Conservation (phyloP, 441 rosid species). For the Erodium texanum region DNA sequence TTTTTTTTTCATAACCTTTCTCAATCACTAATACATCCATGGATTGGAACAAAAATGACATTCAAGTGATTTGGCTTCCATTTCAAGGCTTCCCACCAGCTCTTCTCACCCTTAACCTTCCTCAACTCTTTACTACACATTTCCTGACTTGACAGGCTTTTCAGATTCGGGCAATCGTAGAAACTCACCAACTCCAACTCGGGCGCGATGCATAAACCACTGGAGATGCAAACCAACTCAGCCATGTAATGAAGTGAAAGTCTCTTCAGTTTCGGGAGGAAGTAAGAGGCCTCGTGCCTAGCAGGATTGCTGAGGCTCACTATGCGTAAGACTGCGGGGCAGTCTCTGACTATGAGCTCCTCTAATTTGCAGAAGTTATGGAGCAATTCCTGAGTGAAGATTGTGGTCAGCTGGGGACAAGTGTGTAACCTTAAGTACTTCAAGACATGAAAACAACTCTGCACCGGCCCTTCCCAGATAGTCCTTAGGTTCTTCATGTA, state of each 20-base stretch:
- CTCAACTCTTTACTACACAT: neutral
- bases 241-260: neutral
- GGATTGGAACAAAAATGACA: neutral
- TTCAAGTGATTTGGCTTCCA: neutral
- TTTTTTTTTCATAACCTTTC: no score
- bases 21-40: neutral
- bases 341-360: conserved; percentile 17
- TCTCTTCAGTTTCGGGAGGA: neutral
- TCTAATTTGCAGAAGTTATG: conserved; percentile 9
- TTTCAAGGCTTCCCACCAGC: conserved; percentile 1
- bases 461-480: conserved; percentile 4
- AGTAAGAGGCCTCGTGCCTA: neutral
- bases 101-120: conserved; percentile 1
- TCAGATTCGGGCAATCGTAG: neutral
- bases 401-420: conserved; percentile 16
- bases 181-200: neutral
- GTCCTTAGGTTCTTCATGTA: conserved; percentile 16
- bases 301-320: neutral
- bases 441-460: neutral
- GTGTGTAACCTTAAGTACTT: conserved; percentile 12
- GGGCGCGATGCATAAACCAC: neutral
- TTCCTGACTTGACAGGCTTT: neutral
- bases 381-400: conserved; percentile 15
- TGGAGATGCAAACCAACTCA: neutral
- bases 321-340: conserved; percentile 12